These are phyloP conservation scores for Hortaea werneckii DNA, from an alignment of 2,329 filamentous ascomycete genomes.

Conservation along the genomic window DNA sequence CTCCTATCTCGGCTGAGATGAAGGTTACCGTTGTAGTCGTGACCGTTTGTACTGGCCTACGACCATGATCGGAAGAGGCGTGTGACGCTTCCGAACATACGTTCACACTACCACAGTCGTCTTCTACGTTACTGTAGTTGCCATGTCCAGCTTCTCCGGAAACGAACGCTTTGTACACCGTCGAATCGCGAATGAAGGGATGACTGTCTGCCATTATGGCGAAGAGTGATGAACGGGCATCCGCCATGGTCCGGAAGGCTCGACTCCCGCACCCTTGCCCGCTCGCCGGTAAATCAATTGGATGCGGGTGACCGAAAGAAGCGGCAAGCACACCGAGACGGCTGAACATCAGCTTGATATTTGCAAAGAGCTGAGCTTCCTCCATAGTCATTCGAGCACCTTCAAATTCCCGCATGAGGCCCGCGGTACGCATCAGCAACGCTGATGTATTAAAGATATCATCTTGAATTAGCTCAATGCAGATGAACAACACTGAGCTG, in stretches of 20 bases:
- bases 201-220: conserved; percentile 3
- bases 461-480: conserved; percentile 18
- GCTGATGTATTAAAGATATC: conserved; percentile 12
- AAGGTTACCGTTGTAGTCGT: neutral
- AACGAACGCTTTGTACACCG: conserved; percentile 1
- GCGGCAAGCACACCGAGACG: conserved; percentile 12
- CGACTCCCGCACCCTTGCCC: neutral
- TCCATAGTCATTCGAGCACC: conserved; percentile 1
- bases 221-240: conserved; percentile 4
- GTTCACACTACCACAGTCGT: neutral
- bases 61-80: neutral
- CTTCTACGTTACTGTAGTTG: neutral
- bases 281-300: neutral
- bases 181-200: neutral
- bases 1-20: neutral
- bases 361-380: conserved; percentile 2
- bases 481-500: conserved; percentile 19
- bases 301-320: conserved; percentile 7
- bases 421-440: conserved; percentile 13
- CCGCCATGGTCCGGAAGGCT: neutral
- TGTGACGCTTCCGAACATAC: neutral
- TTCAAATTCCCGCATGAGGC: conserved; percentile 8
- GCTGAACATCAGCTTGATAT: conserved; percentile 8
- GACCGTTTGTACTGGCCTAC: no score
- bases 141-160: neutral